Percentiles rank a stretch among this genome's conserved stretches.
Evolutionary conservation across 208 protist species (phyloP).

Genomic region (Herpetomonas muscarum): DNA sequence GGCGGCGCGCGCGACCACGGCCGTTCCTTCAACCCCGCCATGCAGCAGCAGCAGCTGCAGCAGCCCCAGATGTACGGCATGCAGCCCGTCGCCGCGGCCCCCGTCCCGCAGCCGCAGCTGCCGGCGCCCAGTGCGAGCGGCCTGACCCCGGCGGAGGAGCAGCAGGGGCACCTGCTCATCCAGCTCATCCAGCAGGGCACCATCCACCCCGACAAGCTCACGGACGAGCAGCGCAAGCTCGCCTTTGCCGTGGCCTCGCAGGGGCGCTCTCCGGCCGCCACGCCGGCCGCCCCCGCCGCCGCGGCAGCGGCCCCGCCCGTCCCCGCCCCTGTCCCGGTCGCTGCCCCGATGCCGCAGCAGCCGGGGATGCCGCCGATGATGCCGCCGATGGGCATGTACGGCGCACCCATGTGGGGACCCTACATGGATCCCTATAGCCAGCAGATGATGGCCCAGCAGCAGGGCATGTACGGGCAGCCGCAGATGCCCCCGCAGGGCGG

Average conservation of each 20-base stretch:
- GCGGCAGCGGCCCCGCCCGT: conserved; percentile 10
- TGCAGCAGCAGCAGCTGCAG: not conserved
- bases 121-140: conserved; percentile 7
- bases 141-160: conserved; percentile 39
- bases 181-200: conserved; percentile 69
- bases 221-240: conserved; percentile 44
- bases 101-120: not conserved
- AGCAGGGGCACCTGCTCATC: conserved; percentile 50
- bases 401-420: not conserved
- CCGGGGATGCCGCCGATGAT: conserved; percentile 20
- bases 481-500: too few species aligned
- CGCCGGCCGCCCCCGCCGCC: not conserved
- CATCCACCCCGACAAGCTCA: conserved; percentile 61
- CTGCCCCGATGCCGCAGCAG: conserved; percentile 12
- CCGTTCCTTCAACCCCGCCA: not conserved
- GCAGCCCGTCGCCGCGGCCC: not conserved
- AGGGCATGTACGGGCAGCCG: conserved; percentile 9
- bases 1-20: conserved; percentile 4
- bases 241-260: conserved; percentile 12
- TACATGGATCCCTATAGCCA: not conserved
- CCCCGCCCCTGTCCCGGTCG: conserved; percentile 14
- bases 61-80: not conserved
- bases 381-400: conserved; percentile 9
- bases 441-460: not conserved
- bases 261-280: not conserved